Evolutionary conservation across 2,329 filamentous ascomycete genomes (phyloP).

Genomic region (Beauveria rudraprayagi): DNA sequence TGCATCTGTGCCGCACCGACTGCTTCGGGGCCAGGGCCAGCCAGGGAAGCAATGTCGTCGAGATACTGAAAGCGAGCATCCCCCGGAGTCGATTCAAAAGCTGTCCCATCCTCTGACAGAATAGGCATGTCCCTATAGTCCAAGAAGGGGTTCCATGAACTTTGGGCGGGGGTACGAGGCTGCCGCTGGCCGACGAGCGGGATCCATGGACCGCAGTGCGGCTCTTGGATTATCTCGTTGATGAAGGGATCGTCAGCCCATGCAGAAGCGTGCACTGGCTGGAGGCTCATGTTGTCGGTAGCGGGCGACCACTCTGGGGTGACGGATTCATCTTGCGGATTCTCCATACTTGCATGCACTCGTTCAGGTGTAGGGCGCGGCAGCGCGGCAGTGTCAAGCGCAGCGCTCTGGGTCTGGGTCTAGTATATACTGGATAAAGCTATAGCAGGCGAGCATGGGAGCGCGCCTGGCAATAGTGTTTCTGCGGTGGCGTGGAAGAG

Average conservation of each 20-base stretch:
- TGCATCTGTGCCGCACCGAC: not conserved
- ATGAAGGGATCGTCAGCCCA: not conserved
- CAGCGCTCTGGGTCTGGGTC: not conserved
- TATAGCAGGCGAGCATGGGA: not conserved
- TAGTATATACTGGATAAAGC: not conserved
- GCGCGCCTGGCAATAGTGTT: not conserved
- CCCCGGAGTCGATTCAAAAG: not conserved
- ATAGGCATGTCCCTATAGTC: not conserved
- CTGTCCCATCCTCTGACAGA: slow-evolving; percentile 1
- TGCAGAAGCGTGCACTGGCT: not conserved
- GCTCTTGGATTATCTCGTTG: not conserved
- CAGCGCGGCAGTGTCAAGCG: not conserved
- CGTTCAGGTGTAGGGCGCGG: not conserved
- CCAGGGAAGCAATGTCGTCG: not conserved
- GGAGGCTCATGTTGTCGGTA: not conserved
- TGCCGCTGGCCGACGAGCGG: not conserved
- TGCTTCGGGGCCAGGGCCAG: not conserved
- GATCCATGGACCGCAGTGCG: not conserved
- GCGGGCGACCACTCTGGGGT: not conserved
- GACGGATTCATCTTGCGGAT: not conserved
- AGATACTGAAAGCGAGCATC: not conserved
- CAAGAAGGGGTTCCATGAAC: not conserved
- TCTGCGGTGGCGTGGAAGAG: not conserved
- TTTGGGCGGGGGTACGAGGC: not conserved
- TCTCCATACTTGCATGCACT: not conserved